These are phyloP conservation scores for Trichocomaceae sp. DNA, from an alignment of 2,329 filamentous ascomycete species.

Conservation along the genomic window DNA sequence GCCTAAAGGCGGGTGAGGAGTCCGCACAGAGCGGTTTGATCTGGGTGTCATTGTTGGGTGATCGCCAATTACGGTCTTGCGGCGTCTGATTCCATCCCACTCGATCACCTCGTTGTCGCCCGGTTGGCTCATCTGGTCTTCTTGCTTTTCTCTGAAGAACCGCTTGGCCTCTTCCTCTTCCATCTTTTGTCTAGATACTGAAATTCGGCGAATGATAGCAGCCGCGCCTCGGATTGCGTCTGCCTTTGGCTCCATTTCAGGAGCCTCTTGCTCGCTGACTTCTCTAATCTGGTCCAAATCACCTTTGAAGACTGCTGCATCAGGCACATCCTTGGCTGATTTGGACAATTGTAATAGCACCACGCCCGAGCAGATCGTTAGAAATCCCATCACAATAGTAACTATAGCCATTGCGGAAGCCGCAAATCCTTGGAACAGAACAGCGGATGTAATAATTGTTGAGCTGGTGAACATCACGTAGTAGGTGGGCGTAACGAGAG, in stretches of 20 bases:
- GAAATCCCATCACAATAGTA: slow-evolving; percentile 86
- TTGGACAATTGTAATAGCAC: slow-evolving; percentile 94
- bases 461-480: slow-evolving; percentile 97
- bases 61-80: slow-evolving; percentile 52
- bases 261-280: slow-evolving; percentile 88
- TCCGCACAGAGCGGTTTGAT: slow-evolving; percentile 39
- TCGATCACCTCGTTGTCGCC: slow-evolving; percentile 75
- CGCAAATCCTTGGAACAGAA: slow-evolving; percentile 91
- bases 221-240: slow-evolving; percentile 90
- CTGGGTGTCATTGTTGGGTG: slow-evolving; percentile 39
- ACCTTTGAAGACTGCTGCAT: slow-evolving; percentile 83
- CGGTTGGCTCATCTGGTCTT: slow-evolving; percentile 65
- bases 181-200: slow-evolving; percentile 65
- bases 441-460: slow-evolving; percentile 87
- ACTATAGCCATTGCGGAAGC: slow-evolving; percentile 72
- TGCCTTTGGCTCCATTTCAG: slow-evolving; percentile 93
- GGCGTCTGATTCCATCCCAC: slow-evolving; percentile 82
- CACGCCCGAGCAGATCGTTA: slow-evolving; percentile 89
- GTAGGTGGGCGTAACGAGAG: slow-evolving; percentile 94
- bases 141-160: slow-evolving; percentile 68
- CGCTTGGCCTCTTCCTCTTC: slow-evolving; percentile 73
- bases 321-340: slow-evolving; percentile 93
- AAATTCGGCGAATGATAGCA: slow-evolving; percentile 79
- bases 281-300: slow-evolving; percentile 93
- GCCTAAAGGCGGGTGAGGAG: slow-evolving; percentile 68